These are phyloP conservation scores for Daldinia sp. DNA, from an alignment of 2,329 filamentous ascomycete species.

Conservation along the genomic window DNA sequence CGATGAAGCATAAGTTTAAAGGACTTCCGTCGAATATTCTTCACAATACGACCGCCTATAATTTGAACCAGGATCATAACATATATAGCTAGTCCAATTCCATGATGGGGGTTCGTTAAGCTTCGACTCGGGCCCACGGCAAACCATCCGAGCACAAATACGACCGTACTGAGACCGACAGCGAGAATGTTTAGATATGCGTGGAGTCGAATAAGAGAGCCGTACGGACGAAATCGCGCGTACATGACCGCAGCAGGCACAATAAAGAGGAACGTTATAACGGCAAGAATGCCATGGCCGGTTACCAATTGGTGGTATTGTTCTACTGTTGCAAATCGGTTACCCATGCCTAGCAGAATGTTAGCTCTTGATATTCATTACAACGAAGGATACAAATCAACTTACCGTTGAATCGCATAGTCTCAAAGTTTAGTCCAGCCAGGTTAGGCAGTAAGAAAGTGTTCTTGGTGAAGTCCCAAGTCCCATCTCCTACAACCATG, in stretches of 20 bases:
- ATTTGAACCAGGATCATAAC: constrained; percentile 75
- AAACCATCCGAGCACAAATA: constrained; percentile 79
- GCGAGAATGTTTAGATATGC: constrained; percentile 77
- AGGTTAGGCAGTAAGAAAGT: constrained; percentile 82
- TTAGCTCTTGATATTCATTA: constrained; percentile 17
- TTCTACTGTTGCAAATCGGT: constrained; percentile 73
- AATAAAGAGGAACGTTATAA: constrained; percentile 76
- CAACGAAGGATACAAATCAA: neutral
- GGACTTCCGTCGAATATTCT: constrained; percentile 58
- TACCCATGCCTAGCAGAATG: constrained; percentile 74
- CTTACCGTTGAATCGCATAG: constrained; percentile 85
- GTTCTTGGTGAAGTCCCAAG: constrained; percentile 81
- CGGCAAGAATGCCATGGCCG: constrained; percentile 76
- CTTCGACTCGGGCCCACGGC: constrained; percentile 77
- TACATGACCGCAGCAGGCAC: constrained; percentile 78
- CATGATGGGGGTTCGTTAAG: constrained; percentile 84
- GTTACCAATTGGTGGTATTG: constrained; percentile 76
- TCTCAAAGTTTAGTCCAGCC: constrained; percentile 78
- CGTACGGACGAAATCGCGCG: constrained; percentile 72
- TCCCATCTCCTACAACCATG: constrained; percentile 82
- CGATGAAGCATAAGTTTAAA: constrained; percentile 76
- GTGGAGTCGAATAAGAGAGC: constrained; percentile 72
- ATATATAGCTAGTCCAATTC: constrained; percentile 82
- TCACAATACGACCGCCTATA: constrained; percentile 72
- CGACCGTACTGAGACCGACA: constrained; percentile 71